These are phyloP conservation scores for Suhomyces sp. DNA, from an alignment of 805 yeast genomes.

Conservation along the genomic window DNA sequence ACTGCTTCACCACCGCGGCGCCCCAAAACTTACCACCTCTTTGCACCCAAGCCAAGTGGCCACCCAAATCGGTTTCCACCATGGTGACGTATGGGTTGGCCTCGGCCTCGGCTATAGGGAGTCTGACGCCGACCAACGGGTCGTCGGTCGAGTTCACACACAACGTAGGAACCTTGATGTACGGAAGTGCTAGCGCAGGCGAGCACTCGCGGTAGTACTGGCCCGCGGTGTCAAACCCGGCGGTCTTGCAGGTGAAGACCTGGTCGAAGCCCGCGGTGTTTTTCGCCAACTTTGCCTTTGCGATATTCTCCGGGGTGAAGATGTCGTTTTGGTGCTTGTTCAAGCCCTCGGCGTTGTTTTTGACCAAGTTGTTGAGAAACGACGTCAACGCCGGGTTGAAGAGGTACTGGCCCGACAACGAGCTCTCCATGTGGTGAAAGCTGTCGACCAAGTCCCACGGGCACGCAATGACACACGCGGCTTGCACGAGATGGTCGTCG, in stretches of 20 bases:
- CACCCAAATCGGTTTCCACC: constrained; percentile 66
- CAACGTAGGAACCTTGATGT: constrained; percentile 61
- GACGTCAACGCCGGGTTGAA: constrained; percentile 31
- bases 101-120: constrained; percentile 52
- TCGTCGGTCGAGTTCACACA: constrained; percentile 69
- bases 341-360: constrained; percentile 35
- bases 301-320: constrained; percentile 21
- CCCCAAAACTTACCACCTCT: constrained; percentile 63
- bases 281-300: constrained; percentile 16
- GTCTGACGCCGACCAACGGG: constrained; percentile 59
- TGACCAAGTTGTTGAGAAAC: constrained; percentile 31
- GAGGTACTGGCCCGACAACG: constrained; percentile 34
- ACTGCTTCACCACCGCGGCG: constrained; percentile 36
- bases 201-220: constrained; percentile 68
- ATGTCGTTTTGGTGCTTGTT: constrained; percentile 26
- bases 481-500: constrained; percentile 32
- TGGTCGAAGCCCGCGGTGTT: constrained; percentile 61
- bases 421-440: constrained; percentile 38
- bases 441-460: constrained; percentile 74
- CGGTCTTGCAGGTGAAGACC: constrained; percentile 58
- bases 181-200: constrained; percentile 48
- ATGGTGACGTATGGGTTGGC: constrained; percentile 59
- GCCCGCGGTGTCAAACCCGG: constrained; percentile 59
- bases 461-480: constrained; percentile 57
- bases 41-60: constrained; percentile 79